Percentiles rank a stretch among this genome's conserved stretches.
Evolutionary conservation across 306 rosid species (phyloP).

Genomic region (Mucuna pruriens): DNA sequence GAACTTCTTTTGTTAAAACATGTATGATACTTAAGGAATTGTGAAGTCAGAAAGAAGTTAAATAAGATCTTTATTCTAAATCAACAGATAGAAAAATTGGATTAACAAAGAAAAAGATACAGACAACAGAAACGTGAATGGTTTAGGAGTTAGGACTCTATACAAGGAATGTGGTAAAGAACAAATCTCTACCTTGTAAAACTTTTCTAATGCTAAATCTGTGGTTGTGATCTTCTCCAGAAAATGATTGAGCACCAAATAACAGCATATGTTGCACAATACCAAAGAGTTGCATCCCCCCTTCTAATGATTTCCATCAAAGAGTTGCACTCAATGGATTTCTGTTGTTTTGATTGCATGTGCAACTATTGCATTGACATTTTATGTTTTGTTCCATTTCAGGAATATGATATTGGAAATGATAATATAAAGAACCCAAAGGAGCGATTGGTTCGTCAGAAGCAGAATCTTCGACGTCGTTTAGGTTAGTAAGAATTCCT

Average conservation of each 20-base stretch:
- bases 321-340: too few species aligned
- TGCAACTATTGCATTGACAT: background rate
- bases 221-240: background rate
- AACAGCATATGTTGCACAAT: background rate
- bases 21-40: constrained; percentile 15
- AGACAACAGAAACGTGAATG: background rate
- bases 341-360: constrained; percentile 8
- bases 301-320: constrained; percentile 14
- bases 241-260: constrained; percentile 25
- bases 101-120: background rate
- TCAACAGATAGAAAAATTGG: constrained; percentile 5
- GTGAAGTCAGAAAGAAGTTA: constrained; percentile 13
- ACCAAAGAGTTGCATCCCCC: background rate
- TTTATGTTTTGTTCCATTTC: constrained; percentile 45
- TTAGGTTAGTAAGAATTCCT: constrained; percentile 61
- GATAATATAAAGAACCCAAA: constrained; percentile 78
- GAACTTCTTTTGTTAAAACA: background rate
- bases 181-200: background rate
- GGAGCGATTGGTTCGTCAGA: constrained; percentile 94
- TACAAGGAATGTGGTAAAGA: constrained; percentile 13
- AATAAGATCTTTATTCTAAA: background rate
- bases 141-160: constrained; percentile 23
- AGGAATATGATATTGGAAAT: constrained; percentile 85
- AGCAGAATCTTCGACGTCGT: constrained; percentile 90
- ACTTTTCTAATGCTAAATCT: background rate